Base-by-base conservation (phyloP, 2,329 filamentous ascomycete species). In the Daldinia eschscholtzii region DNA sequence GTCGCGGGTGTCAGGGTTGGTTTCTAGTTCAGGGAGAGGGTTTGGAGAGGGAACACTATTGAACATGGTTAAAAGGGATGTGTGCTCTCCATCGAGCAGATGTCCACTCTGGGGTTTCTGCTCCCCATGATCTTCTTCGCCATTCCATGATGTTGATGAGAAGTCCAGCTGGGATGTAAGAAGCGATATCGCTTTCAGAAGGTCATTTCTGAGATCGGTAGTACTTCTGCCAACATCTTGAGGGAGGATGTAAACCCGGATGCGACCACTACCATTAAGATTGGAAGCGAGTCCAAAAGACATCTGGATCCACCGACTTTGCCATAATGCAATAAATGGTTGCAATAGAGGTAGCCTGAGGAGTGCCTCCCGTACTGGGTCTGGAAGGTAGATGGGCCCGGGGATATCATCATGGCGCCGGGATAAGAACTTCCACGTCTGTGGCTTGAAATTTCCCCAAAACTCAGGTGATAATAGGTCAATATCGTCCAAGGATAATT, bases 41-140 rank as follows among this genome's bases (percentile, higher is more conserved):
- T 82, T 77, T 0, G 92, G 92, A 0, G 92, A 92, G 0, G 90
- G 88, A 0, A 94, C 84, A 2, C 82, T 88, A 77, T 94, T 94
- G 83, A 94, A 94, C 53, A 93, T 81, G 30, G 90, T 85, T 55
- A 93, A 87, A 0, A 94, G 80, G 0, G 91, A 90, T 1, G 81
- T 76, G 9, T 84, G 78, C 18, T 86, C 80, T 0, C 75, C 73
- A 4, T 74, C 67, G 68, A 61, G 83, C 80, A 50, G 20, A 26
- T 37, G 37, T 71, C 65, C 18, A 72, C 61, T 0, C 65, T 64
- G 12, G 62, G 56, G n/a, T 56, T 57, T 65, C 70, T 63, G 20
- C 68, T 37, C 12, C 53, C 69, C 70, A 28, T 55, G 57, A 4
- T 64, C 61, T n/a, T 74, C 74, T 6, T 75, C 26, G 0, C 88